Base-by-base conservation (phyloP, 1,139 yeast genomes). In the Wickerhamiella infanticola region DNA sequence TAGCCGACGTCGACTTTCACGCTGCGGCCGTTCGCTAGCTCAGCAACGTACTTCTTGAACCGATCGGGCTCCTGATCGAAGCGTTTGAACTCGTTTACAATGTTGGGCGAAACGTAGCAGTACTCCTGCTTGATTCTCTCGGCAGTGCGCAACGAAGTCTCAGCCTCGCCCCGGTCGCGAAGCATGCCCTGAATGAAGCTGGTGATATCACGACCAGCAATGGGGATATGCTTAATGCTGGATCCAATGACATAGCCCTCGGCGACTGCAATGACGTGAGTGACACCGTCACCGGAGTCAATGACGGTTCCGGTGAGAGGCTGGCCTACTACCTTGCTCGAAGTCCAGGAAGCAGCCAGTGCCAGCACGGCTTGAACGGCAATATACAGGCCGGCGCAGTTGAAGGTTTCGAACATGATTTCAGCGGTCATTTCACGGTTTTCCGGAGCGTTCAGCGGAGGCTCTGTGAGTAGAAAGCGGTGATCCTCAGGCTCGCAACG, bases 401-500 rank as follows among this genome's bases (percentile, higher is more conserved):
- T 90, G 74, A 90, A 90, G 29, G 95, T 80, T 67, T 90, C 99
- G 68, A 90, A 90, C 94, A 90, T 90, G 61, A 90, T 90, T 63
- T 90, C 98, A 7, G 98, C 99, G 3, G 95, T 86, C 62, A 84
- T 84, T 64, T 93, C 98, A 68, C 99, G 80, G 66, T 93, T 93
- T 67, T 93, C 98, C 3, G 98, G 97, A 18, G 99, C 96, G 60
- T 93, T 93, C 58, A 93, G 75, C 31, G 99, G 99, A 13, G 99
- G 99, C 67, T 90, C 99, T 45, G 99, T 90, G 51, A 90, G 68
- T 51, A 90, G 70, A 64, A 90, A 90, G 63, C 85, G 85, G 60
- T 90, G 99, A 65, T 90, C 99, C 63, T 90, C 99, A 5, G 99
- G 99, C 65, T 90, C 98, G 63, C 97, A 86, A 64, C 96, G 77